Evolutionary conservation across 1,284 basidiomycete species (phyloP), one percentile per base, ranked within the genome.

Genomic region (Heterobasidion occidentale): DNA sequence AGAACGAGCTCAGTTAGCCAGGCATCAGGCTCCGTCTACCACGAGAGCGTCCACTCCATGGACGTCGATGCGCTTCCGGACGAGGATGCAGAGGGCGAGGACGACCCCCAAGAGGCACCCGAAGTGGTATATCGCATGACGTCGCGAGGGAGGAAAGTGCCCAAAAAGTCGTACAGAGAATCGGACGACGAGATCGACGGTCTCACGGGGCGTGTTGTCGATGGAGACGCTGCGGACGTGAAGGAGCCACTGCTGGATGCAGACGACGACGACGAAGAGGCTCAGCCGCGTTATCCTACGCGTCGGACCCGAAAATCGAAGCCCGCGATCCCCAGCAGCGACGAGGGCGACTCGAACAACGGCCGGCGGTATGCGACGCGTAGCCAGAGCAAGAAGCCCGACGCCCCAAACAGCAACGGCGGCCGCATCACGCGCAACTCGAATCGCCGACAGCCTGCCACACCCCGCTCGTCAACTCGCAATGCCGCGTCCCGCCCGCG

Each of bases 11-110:
- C 56, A 34, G 46, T 59, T 17, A 61, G 67, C 58, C 19, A 57
- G 17, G 65, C 79, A n/a, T 86, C 85, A 27, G 81, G 83, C 50
- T 88, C 86, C 34, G 83, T 86, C 62, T 88, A 88, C 65, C 75
- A 81, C 61, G 78, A 73, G 59, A 84, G 81, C 64, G 80, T 82
- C 59, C 76, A 76, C 61, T 80, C 78, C 12, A 63, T 70, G 63
- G 64, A 71, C 36, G 69, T 74, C 58, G 73, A 78, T 60, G 27
- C 14, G 15, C 55, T 67, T 8, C 61, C 58, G 12, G 68, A 67
- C 36, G 66, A 66, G 42, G 63, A 67, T 34, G 59, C 58, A 1
- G 60, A 63, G 2, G 61, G 61, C 36, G 64, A 69, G 20, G 64
- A 65, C 9, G 57, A 54, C 46, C 46, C 47, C 17, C 44, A 68